Evolutionary conservation across 2,329 filamentous ascomycete species (phyloP), one percentile per base, ranked within the genome.

Genomic region (Fusarium bactridioides): DNA sequence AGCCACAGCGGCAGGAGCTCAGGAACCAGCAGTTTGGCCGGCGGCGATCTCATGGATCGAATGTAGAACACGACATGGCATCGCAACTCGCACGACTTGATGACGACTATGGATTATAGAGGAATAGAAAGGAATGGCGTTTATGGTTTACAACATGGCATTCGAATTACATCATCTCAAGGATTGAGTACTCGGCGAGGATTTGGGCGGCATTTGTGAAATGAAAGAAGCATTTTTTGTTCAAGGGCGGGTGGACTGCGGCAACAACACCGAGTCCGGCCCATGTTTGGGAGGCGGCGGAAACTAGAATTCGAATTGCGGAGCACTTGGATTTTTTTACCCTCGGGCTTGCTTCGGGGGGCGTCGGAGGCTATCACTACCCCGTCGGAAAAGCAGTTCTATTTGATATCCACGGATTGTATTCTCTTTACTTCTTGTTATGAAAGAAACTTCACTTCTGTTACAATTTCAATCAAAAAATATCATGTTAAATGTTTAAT

Each of bases 1-100:
- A 91, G 91, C 79, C 87, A 88, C 54, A 95, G 93, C 69, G 93
- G 93, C 60, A 90, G 91, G 74, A 95, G 92, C 64, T 96, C 93
- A 48, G 89, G 92, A 45, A 90, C 88, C 50, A 94, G 91, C 78
- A 97, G 94, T 75, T 85, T 96, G 67, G 91, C 93, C 29, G 93
- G 93, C 41, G 89, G 88, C 60, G 91, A 93, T 78, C 83, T 93
- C 63, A 87, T 88, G 78, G 90, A 91, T 73, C 84, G 88, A 68
- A 81, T 83, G 76, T 86, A 83, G 71, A 51, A 70, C 61, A 75
- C 70, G 65, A 64, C 73, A 63, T 73, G 69, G 69, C 40, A 61
- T 70, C 63, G 75, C 75, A 72, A 74, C 73, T 75, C 75, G 66
- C 73, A 83, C 77, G 81, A 82, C 72, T 77, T 83, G 77, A 83